phyloP scores from a whole-genome alignment of 305 asterid genomes.

The Plantago lanceolata region DNA sequence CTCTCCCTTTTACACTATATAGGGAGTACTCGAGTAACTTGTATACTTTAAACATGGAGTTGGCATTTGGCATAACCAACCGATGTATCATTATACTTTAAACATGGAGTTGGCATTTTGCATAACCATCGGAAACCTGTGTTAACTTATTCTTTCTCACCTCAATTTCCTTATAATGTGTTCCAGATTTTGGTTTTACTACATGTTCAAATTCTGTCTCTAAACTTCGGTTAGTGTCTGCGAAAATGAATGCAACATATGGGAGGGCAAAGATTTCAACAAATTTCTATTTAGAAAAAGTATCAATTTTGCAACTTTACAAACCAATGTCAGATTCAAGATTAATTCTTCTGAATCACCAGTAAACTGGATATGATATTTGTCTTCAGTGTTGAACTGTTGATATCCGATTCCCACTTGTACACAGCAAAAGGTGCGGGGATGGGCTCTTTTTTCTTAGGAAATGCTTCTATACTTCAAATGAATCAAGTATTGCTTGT shows the following conservation, averaged over 20 bases:
- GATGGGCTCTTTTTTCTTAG: slow-evolving; percentile 9
- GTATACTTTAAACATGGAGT: no score
- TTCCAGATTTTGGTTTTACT: no score
- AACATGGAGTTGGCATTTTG: no score
- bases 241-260: neutral
- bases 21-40: no score
- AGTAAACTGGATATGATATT: slow-evolving; percentile 4
- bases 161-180: no score
- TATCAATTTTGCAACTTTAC: neutral
- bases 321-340: slow-evolving; percentile 5
- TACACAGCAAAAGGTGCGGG: slow-evolving; percentile 15
- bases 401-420: slow-evolving; percentile 1
- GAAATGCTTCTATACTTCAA: slow-evolving; percentile 43
- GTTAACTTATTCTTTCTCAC: no score
- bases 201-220: no score
- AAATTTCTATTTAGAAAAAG: neutral
- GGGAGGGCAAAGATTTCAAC: neutral
- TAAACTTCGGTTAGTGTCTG: no score
- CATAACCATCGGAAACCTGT: no score
- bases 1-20: neutral
- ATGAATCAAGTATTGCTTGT: slow-evolving; percentile 76
- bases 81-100: no score
- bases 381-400: neutral
- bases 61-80: no score
- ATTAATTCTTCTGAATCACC: neutral